Evolutionary conservation across 768 basidiomycete species (phyloP).

Genomic region (Phlegmacium glaucopus): DNA sequence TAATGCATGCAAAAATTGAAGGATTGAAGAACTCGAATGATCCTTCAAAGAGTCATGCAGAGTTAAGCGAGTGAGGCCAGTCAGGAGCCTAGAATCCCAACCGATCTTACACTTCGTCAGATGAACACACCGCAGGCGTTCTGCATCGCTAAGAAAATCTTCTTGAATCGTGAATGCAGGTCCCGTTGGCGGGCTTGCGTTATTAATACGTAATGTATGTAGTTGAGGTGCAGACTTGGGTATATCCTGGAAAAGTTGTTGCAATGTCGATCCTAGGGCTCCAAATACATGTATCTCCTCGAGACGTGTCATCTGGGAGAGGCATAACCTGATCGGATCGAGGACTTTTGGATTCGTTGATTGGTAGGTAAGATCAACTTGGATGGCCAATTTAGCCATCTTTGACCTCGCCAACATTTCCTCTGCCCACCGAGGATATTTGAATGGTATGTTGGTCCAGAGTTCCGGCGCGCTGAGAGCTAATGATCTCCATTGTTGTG

Average conservation of each 20-base stretch:
- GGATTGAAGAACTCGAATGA: too few relatives aligned
- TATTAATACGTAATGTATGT: constrained; percentile 9
- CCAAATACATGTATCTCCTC: not conserved
- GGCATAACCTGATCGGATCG: too few relatives aligned
- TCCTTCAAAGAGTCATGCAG: constrained; percentile 31
- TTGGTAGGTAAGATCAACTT: constrained; percentile 18
- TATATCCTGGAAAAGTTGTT: not conserved
- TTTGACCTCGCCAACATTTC: too few relatives aligned
- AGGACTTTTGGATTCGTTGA: constrained; percentile 20
- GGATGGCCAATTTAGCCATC: constrained; percentile 23
- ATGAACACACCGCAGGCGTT: constrained; percentile 31
- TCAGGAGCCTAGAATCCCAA: constrained; percentile 33
- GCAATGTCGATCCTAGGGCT: not conserved
- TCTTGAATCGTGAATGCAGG: constrained; percentile 7
- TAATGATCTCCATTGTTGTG: too few relatives aligned
- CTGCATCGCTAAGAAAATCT: not conserved
- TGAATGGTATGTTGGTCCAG: too few relatives aligned
- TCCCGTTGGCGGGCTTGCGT: constrained; percentile 17
- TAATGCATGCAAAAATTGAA: too few relatives aligned
- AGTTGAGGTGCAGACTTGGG: constrained; percentile 13
- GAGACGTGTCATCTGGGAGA: not conserved
- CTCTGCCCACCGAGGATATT: too few relatives aligned
- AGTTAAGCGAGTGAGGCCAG: constrained; percentile 33
- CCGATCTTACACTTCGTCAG: constrained; percentile 30
- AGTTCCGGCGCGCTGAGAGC: too few relatives aligned